These are phyloP conservation scores for Platismatia glauca DNA, from an alignment of 495 filamentous ascomycete genomes.

Conservation along the genomic window DNA sequence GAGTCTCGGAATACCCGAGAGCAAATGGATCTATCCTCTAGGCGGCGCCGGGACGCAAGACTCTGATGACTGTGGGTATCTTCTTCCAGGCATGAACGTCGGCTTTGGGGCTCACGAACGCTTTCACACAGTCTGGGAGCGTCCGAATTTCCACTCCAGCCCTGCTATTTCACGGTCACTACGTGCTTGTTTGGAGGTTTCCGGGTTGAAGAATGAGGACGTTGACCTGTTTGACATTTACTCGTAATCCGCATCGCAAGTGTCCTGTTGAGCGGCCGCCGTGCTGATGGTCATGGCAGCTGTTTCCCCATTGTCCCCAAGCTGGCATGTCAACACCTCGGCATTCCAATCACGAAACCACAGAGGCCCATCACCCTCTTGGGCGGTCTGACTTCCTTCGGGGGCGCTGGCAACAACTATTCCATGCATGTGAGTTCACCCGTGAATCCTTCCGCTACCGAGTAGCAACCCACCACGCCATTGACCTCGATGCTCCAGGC, in stretches of 20 bases:
- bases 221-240: slow-evolving; percentile 10
- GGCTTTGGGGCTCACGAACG: neutral
- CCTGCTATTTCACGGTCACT: slow-evolving; percentile 44
- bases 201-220: slow-evolving; percentile 12
- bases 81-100: neutral
- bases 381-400: slow-evolving; percentile 50
- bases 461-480: neutral
- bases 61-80: slow-evolving; percentile 34
- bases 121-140: slow-evolving; percentile 41
- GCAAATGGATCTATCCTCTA: slow-evolving; percentile 47
- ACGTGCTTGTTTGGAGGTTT: slow-evolving; percentile 34
- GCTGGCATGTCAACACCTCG: slow-evolving; percentile 44
- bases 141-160: slow-evolving; percentile 42
- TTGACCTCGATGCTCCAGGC: neutral
- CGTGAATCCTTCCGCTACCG: slow-evolving; percentile 38
- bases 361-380: slow-evolving; percentile 44
- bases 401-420: slow-evolving; percentile 53
- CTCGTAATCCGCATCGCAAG: neutral
- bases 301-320: slow-evolving; percentile 55
- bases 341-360: slow-evolving; percentile 32
- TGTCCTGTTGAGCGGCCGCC: neutral
- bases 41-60: slow-evolving; percentile 47
- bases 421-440: slow-evolving; percentile 49
- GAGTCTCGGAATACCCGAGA: slow-evolving; percentile 40
- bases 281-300: slow-evolving; percentile 23